Evolutionary conservation across 176 grass and related monocot species (phyloP), one percentile per base, ranked within the genome.

Genomic region (Alloteropsis semialata): DNA sequence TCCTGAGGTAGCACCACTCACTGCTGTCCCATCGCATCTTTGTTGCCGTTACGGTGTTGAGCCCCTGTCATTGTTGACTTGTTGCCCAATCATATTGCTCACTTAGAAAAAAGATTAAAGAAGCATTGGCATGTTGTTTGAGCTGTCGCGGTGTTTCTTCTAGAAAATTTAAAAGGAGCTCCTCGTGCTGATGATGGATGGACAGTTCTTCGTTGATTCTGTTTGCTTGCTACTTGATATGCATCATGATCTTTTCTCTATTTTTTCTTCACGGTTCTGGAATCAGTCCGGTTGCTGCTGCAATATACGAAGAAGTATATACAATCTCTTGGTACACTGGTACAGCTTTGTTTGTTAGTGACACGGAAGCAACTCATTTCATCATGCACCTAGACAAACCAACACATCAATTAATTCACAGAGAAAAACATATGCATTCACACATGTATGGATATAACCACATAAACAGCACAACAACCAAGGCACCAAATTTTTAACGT

Each of bases 1-100:
- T 88, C 81, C 72, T 88, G 46, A 75, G 88, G 88, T 90, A 55
- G 3, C 25, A 15, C 25, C 45, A 29, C 59, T 13, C 0, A 10
- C 55, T 13, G 12, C 18, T 13, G 9, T 53, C 19, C 41, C 32
- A 19, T 30, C 2, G 8, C 19, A 22, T 53, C 21, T 3, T n/a
- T n/a, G n/a, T n/a, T n/a, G n/a, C n/a, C n/a, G n/a, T n/a, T 50
- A 29, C 2, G 1, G 30, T 60, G 51, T 16, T n/a, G 16, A 32
- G 16, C 24, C 18, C 33, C 2, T 42, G 38, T 32, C 56, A 32
- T 2, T 29, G 16, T 27, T n/a, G n/a, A n/a, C n/a, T n/a, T 42
- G 17, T 29, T 10, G 42, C 25, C 58, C 5, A 10, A 55, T 74
- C 46, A 7, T 43, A 43, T 11, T 37, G 50, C 51, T 55, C 7